These are phyloP conservation scores for Fremontodendron californicum DNA, from an alignment of 345 rosid species.

Conservation along the genomic window DNA sequence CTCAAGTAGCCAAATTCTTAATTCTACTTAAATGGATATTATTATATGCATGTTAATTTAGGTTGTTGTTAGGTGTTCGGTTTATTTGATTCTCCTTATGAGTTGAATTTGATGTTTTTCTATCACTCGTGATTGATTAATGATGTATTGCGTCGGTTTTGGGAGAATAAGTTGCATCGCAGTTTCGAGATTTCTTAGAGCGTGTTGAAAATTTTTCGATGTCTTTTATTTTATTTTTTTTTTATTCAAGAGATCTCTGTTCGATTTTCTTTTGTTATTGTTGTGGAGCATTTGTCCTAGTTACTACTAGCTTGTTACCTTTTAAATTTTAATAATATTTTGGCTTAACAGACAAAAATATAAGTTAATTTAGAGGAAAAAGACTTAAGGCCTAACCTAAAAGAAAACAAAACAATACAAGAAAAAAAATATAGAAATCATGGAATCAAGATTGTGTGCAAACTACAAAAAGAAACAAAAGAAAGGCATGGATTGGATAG, in stretches of 20 bases:
- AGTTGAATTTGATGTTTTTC: neutral
- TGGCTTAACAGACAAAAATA: too few relatives aligned
- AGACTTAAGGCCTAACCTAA: constrained; percentile 2
- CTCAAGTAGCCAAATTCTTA: neutral
- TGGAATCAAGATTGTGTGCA: neutral
- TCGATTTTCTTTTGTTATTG: too few relatives aligned
- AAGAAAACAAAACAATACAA: neutral
- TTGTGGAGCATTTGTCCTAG: too few relatives aligned
- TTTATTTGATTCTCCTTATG: neutral
- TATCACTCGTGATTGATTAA: neutral
- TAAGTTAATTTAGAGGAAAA: neutral
- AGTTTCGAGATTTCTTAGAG: too few relatives aligned
- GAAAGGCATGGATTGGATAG: neutral
- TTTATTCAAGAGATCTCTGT: too few relatives aligned
- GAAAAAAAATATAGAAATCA: neutral
- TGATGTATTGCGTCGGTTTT: neutral
- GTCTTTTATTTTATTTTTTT: too few relatives aligned
- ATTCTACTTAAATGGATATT: neutral
- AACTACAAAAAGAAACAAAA: neutral
- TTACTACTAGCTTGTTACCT: too few relatives aligned
- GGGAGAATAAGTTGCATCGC: neutral
- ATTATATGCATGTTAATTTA: neutral
- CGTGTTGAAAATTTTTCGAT: too few relatives aligned
- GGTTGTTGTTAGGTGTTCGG: neutral
- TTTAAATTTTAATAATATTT: too few relatives aligned